Evolutionary conservation across 345 rosid genomes (phyloP).

Genomic region (Bruguiera sexangula): DNA sequence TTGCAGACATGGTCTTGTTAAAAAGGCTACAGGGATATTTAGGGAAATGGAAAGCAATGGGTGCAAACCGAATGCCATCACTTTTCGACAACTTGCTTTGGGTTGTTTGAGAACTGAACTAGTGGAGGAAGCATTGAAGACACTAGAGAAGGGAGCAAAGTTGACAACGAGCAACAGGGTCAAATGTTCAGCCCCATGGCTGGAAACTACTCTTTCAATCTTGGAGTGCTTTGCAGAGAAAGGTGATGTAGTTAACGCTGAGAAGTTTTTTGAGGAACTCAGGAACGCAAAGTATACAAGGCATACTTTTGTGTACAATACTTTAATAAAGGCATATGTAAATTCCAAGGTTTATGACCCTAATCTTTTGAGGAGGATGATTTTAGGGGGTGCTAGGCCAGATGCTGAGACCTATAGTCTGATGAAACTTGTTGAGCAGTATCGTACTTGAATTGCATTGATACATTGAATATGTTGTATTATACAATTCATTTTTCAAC

Average conservation of each 20-base stretch:
- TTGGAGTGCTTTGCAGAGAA: slow-evolving; percentile 68
- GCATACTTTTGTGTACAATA: slow-evolving; percentile 74
- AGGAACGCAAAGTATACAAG: slow-evolving; percentile 59
- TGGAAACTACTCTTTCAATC: slow-evolving; percentile 75
- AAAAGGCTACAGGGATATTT: slow-evolving; percentile 58
- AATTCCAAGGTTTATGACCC: slow-evolving; percentile 67
- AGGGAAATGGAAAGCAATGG: slow-evolving; percentile 54
- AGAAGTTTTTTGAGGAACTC: slow-evolving; percentile 71
- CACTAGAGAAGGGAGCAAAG: slow-evolving; percentile 51
- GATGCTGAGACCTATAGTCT: slow-evolving; percentile 90
- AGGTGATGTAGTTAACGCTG: slow-evolving; percentile 66
- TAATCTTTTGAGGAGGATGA: slow-evolving; percentile 82
- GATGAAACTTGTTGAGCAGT: slow-evolving; percentile 68
- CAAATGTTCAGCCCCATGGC: slow-evolving; percentile 74
- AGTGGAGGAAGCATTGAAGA: slow-evolving; percentile 62
- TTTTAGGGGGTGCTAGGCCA: slow-evolving; percentile 84
- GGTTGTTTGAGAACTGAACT: slow-evolving; percentile 72
- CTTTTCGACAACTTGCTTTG: slow-evolving; percentile 77
- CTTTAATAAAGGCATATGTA: slow-evolving; percentile 75
- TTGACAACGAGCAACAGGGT: slow-evolving; percentile 47
- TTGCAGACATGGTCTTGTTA: slow-evolving; percentile 54
- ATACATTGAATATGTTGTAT: not conserved
- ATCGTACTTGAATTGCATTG: slow-evolving; percentile 21
- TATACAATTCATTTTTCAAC: not conserved
- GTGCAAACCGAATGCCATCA: slow-evolving; percentile 75